Percentiles rank a stretch among this genome's conserved stretches.
phyloP scores from a whole-genome alignment of 2,329 filamentous ascomycete genomes.

The Volutella citrinella region DNA sequence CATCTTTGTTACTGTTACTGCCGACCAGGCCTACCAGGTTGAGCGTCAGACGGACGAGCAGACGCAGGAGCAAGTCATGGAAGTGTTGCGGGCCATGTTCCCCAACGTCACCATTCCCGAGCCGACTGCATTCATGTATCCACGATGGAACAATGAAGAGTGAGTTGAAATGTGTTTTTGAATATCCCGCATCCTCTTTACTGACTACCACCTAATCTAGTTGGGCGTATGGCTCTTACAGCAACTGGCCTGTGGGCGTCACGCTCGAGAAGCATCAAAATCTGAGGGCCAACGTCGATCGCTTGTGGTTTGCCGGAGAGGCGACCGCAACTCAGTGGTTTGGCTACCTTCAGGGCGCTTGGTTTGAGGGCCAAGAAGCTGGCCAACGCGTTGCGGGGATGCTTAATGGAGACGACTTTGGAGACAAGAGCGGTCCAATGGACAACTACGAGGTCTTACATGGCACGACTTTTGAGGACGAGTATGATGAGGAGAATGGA shows the following conservation, averaged over 20 bases:
- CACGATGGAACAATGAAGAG: constrained; percentile 29
- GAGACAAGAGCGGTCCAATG: no score
- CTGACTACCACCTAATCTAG: constrained; percentile 10
- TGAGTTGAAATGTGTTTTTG: constrained; percentile 15
- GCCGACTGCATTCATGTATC: constrained; percentile 59
- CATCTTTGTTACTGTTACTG: constrained; percentile 62
- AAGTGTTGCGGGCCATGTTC: constrained; percentile 60
- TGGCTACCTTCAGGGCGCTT: constrained; percentile 64
- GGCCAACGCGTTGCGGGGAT: constrained; percentile 46
- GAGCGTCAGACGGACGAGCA: no score
- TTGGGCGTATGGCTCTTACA: constrained; percentile 59
- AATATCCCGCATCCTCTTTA: accelerated
- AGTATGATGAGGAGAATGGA: no score
- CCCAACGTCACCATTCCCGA: constrained; percentile 54
- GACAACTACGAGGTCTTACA: no score
- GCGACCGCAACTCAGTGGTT: constrained; percentile 61
- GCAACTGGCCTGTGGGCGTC: constrained; percentile 64
- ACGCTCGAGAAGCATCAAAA: constrained; percentile 66
- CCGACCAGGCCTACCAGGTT: constrained; percentile 52
- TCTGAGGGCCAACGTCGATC: constrained; percentile 59
- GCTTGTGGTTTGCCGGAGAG: constrained; percentile 65
- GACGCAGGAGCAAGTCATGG: constrained; percentile 55
- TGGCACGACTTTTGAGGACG: no score
- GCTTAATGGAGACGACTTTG: no score
- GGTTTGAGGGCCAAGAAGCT: constrained; percentile 51